Percentiles rank a stretch among this genome's conserved stretches.
Evolutionary conservation across 495 filamentous ascomycete species (phyloP).

Genomic region (Margaritispora aquatica): DNA sequence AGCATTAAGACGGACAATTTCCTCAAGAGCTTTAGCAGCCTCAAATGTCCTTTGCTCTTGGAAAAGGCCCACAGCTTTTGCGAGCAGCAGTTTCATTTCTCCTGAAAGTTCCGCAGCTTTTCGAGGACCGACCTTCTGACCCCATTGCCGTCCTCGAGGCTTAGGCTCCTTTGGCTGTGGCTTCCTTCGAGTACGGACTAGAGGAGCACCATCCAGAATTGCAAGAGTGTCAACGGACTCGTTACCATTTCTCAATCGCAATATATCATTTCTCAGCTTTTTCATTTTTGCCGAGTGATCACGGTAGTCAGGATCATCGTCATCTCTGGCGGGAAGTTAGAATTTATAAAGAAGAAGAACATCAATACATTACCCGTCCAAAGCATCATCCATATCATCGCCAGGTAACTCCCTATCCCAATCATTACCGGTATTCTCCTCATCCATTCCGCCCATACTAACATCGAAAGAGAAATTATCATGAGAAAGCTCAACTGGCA

Average conservation of each 20-base stretch:
- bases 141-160: constrained; percentile 32
- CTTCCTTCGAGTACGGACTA: neutral
- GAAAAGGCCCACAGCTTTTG: constrained; percentile 64
- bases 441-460: neutral
- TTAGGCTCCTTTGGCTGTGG: neutral
- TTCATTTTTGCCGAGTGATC: neutral
- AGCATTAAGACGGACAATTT: constrained; percentile 74
- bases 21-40: constrained; percentile 56
- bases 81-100: constrained; percentile 67
- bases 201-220: neutral
- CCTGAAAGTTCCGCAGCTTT: constrained; percentile 64
- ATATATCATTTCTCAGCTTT: neutral
- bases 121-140: constrained; percentile 45
- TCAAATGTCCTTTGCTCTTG: constrained; percentile 58
- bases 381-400: neutral
- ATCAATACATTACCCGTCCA: neutral
- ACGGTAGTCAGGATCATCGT: neutral
- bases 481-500: neutral
- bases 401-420: neutral
- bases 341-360: neutral
- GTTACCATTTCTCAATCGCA: neutral
- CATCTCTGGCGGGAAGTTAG: neutral
- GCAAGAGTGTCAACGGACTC: neutral
- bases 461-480: neutral
- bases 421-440: neutral